Conservation (phyloP, 2,329 filamentous ascomycete species). For the Penicillium sp. region DNA sequence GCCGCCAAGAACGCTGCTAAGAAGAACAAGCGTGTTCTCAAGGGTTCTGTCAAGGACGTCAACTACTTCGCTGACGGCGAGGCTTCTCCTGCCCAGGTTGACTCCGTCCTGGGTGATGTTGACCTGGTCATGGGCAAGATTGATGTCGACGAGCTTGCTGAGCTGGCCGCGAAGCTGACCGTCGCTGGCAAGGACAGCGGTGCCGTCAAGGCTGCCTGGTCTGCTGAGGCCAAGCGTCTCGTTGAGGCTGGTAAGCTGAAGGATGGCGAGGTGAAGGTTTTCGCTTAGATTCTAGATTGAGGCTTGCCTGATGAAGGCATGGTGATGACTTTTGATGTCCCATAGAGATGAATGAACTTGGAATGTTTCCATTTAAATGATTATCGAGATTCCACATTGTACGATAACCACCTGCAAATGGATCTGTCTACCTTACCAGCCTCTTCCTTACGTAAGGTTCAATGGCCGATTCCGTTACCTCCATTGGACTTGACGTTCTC, state of each 20-base stretch:
- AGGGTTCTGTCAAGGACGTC: constrained; percentile 90
- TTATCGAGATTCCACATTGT: neutral
- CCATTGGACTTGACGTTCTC: too few relatives aligned
- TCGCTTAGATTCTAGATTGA: constrained; percentile 30
- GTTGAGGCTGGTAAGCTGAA: constrained; percentile 82
- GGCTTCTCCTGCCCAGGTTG: constrained; percentile 73
- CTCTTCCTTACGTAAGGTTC: too few relatives aligned
- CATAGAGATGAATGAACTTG: constrained; percentile 7
- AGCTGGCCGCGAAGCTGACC: constrained; percentile 76
- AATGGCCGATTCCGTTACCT: too few relatives aligned
- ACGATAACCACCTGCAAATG: too few relatives aligned
- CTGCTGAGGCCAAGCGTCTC: constrained; percentile 74
- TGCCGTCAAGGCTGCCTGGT: constrained; percentile 85
- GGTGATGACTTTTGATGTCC: constrained; percentile 11
- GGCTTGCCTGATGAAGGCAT: neutral
- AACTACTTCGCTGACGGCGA: constrained; percentile 89
- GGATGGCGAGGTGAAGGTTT: constrained; percentile 73
- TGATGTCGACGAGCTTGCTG: constrained; percentile 86
- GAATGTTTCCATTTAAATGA: neutral
- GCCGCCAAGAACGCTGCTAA: constrained; percentile 98
- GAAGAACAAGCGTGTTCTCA: constrained; percentile 99
- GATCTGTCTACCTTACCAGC: too few relatives aligned
- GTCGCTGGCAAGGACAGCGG: constrained; percentile 73
- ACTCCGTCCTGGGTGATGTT: constrained; percentile 79
- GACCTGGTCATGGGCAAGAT: constrained; percentile 86